These are phyloP conservation scores for Russula brevipes DNA, from an alignment of 768 basidiomycete species.

Conservation along the genomic window DNA sequence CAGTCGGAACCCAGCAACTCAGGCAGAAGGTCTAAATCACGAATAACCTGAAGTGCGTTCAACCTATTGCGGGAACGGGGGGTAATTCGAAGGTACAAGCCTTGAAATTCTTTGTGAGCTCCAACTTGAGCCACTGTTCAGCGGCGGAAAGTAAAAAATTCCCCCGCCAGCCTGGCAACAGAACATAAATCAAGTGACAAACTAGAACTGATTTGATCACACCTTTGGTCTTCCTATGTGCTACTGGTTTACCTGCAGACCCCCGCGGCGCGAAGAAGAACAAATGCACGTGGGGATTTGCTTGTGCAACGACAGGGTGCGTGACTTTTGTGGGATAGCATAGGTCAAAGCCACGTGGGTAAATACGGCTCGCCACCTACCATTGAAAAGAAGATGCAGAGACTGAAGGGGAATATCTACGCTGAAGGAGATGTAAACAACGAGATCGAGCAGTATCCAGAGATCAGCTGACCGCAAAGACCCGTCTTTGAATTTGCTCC, in stretches of 20 bases:
- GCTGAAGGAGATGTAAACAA: slow-evolving; percentile 34
- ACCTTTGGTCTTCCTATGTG: slow-evolving; percentile 92
- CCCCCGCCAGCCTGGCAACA: slow-evolving; percentile 75
- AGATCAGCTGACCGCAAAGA: slow-evolving; percentile 58
- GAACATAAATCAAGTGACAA: slow-evolving; percentile 1
- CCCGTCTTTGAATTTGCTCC: slow-evolving; percentile 90
- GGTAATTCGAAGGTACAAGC: slow-evolving; percentile 31
- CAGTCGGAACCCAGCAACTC: slow-evolving; percentile 90
- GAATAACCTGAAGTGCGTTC: slow-evolving; percentile 58
- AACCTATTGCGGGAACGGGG: slow-evolving; percentile 1
- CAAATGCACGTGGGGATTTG: slow-evolving; percentile 86
- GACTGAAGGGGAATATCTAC: slow-evolving; percentile 94
- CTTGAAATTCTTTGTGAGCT: slow-evolving; percentile 95
- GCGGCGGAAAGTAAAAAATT: slow-evolving; percentile 89
- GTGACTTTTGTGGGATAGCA: slow-evolving; percentile 50
- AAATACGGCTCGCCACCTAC: slow-evolving; percentile 32
- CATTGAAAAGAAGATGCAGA: slow-evolving; percentile 85
- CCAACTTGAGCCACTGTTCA: slow-evolving; percentile 93
- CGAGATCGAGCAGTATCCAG: not conserved
- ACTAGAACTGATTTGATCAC: not conserved
- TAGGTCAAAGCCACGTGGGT: not conserved
- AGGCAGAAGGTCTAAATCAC: slow-evolving; percentile 94
- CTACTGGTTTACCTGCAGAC: slow-evolving; percentile 87
- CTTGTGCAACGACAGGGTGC: slow-evolving; percentile 90
- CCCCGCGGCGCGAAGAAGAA: slow-evolving; percentile 93